Percentiles rank a stretch among this genome's conserved stretches.
These are phyloP conservation scores for Hordeum pubiflorum DNA, from an alignment of 202 grass and related monocot species.

Conservation along the genomic window DNA sequence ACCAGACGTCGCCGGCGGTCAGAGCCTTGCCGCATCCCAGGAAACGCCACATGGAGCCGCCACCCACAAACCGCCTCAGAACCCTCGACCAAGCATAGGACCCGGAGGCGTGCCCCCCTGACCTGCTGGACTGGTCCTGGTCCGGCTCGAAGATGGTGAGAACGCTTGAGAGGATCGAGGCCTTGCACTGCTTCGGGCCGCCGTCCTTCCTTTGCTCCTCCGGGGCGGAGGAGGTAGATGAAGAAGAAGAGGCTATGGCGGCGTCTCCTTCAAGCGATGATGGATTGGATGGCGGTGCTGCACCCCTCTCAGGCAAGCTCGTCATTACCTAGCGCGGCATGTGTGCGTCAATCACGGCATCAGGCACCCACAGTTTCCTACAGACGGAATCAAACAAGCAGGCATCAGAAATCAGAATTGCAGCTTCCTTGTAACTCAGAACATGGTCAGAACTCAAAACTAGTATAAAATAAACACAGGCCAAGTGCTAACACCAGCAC, in stretches of 20 bases:
- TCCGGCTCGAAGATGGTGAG: conserved; percentile 59
- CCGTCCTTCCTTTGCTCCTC: conserved; percentile 31
- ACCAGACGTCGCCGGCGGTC: conserved; percentile 54
- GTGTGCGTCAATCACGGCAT: neutral
- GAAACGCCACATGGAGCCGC: conserved; percentile 65
- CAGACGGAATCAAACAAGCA: neutral
- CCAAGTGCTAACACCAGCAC: neutral
- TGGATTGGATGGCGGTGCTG: conserved; percentile 23
- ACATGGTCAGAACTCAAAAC: neutral
- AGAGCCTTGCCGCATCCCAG: conserved; percentile 46
- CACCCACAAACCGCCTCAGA: conserved; percentile 54
- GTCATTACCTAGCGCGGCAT: conserved; percentile 72
- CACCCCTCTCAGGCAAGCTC: conserved; percentile 60
- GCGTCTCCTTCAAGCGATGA: neutral
- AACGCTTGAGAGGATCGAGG: conserved; percentile 50
- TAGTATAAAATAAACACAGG: neutral
- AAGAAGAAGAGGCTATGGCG: neutral
- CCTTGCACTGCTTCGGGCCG: conserved; percentile 36
- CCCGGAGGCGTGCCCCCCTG: conserved; percentile 27
- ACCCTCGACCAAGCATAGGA: conserved; percentile 65
- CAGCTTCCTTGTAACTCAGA: neutral
- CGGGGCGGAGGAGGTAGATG: neutral
- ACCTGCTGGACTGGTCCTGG: conserved; percentile 13
- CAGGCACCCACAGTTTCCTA: neutral
- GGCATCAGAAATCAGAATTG: neutral